These are phyloP conservation scores for Cicer judaicum DNA, from an alignment of 306 rosid species.

Conservation along the genomic window DNA sequence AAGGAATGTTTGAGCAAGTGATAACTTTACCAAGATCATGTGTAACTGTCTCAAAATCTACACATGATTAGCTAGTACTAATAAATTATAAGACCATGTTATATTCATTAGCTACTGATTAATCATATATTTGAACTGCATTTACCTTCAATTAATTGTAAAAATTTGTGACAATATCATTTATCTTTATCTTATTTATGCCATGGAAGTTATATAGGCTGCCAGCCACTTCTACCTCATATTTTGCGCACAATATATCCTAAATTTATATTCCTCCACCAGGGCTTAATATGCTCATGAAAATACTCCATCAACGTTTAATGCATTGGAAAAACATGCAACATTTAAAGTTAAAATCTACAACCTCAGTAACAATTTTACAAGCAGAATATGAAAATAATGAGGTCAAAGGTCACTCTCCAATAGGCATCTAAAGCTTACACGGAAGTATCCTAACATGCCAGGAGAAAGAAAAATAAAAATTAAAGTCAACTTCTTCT, in stretches of 20 bases:
- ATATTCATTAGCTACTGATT: no score
- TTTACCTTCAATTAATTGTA: no score
- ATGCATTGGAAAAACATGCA: neutral
- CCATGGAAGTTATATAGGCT: neutral
- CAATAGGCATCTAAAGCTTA: slow-evolving; percentile 12
- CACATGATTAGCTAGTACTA: no score
- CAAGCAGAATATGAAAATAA: neutral
- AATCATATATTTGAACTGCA: no score
- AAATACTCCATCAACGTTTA: neutral
- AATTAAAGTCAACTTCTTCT: neutral
- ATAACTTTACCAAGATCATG: no score
- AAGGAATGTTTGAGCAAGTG: no score
- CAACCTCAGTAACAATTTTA: slow-evolving; percentile 8
- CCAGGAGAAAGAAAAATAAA: neutral
- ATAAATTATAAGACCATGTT: no score
- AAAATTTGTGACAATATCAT: no score
- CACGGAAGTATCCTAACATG: slow-evolving; percentile 16
- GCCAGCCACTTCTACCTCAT: neutral
- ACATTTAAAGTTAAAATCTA: neutral
- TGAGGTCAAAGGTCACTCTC: slow-evolving; percentile 14
- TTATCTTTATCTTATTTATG: no score
- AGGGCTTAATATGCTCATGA: neutral
- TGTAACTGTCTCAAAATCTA: no score
- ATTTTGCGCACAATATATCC: no score
- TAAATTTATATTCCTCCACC: neutral